These are phyloP conservation scores for Torrubiellomyces zombiae DNA, from an alignment of 2,329 filamentous ascomycete genomes.

Conservation along the genomic window DNA sequence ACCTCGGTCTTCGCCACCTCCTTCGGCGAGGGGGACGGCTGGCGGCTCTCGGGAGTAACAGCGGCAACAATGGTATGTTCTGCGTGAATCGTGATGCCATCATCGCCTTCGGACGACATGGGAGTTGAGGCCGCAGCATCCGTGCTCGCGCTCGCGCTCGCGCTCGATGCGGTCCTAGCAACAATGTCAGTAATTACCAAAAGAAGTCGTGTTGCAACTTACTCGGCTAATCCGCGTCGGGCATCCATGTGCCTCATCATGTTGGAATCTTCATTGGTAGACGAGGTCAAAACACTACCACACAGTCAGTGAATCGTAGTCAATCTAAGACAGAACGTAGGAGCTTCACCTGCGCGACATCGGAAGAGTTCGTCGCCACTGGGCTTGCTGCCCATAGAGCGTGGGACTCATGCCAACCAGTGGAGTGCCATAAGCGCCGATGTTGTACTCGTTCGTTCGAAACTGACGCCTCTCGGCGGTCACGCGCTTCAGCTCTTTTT, in stretches of 20 bases:
- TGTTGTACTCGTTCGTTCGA: conserved; percentile 88
- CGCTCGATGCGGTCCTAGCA: conserved; percentile 20
- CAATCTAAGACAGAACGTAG: too few species aligned
- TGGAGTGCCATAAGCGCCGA: conserved; percentile 48
- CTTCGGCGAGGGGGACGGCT: conserved; percentile 31
- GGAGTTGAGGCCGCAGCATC: conserved; percentile 22
- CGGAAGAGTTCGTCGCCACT: conserved; percentile 18
- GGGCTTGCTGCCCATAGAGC: conserved; percentile 19
- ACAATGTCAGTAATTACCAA: conserved; percentile 16
- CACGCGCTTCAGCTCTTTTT: conserved; percentile 92
- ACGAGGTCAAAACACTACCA: conserved; percentile 11
- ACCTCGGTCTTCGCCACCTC: conserved; percentile 19
- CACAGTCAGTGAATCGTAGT: conserved; percentile 4
- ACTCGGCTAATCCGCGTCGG: conserved; percentile 19
- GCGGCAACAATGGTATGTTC: conserved; percentile 27
- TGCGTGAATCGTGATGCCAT: conserved; percentile 36
- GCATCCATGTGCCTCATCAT: conserved; percentile 14
- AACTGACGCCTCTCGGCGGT: conserved; percentile 91
- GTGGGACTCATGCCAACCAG: conserved; percentile 35
- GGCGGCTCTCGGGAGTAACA: conserved; percentile 21
- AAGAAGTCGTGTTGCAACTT: conserved; percentile 12
- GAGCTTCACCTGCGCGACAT: conserved; percentile 14
- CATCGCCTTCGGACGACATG: conserved; percentile 31
- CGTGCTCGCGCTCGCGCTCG: conserved; percentile 24
- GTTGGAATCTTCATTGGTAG: conserved; percentile 13